Evolutionary conservation across 768 basidiomycete species (phyloP).

Genomic region (Mycena metata): DNA sequence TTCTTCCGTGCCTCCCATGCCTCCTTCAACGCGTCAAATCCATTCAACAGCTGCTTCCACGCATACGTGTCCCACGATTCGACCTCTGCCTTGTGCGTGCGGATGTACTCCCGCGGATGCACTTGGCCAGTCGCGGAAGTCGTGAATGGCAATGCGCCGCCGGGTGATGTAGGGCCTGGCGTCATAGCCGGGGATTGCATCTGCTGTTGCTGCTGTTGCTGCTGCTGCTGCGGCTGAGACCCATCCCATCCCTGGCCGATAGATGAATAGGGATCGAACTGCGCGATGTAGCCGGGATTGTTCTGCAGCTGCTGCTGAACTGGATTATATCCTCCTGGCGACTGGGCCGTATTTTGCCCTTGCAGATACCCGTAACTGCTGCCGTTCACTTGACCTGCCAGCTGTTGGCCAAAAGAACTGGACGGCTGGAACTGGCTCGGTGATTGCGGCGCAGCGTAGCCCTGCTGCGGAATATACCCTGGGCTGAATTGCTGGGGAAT

Average conservation of each 20-base stretch:
- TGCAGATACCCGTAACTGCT: conserved; percentile 45
- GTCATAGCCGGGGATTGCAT: conserved; percentile 39
- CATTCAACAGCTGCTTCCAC: conserved; percentile 77
- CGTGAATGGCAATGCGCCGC: conserved; percentile 24
- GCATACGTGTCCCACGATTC: conserved; percentile 78
- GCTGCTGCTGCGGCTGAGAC: conserved; percentile 26
- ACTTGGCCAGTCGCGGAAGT: conserved; percentile 53
- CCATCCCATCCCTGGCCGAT: conserved; percentile 60
- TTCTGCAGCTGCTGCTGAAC: conserved; percentile 63
- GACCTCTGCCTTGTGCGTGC: conserved; percentile 73
- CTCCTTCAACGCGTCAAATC: conserved; percentile 74
- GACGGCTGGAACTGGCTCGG: conserved; percentile 61
- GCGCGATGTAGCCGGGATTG: conserved; percentile 61
- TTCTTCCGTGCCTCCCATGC: conserved; percentile 74
- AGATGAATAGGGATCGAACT: conserved; percentile 67
- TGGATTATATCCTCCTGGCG: conserved; percentile 54
- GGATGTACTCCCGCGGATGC: conserved; percentile 80
- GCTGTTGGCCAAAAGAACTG: conserved; percentile 70
- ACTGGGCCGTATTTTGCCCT: conserved; percentile 40
- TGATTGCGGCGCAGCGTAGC: conserved; percentile 36
- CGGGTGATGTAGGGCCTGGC: conserved; percentile 27
- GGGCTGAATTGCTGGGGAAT: conserved; percentile 39
- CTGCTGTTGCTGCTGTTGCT: conserved; percentile 39
- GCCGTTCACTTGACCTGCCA: conserved; percentile 45
- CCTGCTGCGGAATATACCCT: conserved; percentile 29